phyloP scores from a whole-genome alignment of 768 basidiomycete species.

The Naganishia vaughanmartiniae region DNA sequence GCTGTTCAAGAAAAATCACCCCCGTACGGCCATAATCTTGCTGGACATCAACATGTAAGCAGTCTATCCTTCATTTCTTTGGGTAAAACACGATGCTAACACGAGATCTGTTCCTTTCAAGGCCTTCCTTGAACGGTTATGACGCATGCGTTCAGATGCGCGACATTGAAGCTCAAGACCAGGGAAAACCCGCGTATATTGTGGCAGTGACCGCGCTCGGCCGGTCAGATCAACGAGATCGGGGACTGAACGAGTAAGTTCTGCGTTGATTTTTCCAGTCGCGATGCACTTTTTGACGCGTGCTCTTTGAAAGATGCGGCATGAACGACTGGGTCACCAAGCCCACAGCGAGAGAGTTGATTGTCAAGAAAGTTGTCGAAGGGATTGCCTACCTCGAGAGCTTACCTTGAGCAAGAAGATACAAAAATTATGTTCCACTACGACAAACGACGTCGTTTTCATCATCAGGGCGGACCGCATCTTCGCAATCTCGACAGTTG shows the following conservation, averaged over 20 bases:
- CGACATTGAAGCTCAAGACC: neutral
- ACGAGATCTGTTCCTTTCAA: neutral
- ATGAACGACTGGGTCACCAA: constrained; percentile 20
- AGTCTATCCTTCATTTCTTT: neutral
- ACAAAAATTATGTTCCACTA: no score
- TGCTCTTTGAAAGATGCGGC: neutral
- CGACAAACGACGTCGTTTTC: no score
- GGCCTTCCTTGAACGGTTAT: constrained; percentile 1
- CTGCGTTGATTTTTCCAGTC: neutral
- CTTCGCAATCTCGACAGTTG: no score
- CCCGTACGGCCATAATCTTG: neutral
- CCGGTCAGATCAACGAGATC: constrained; percentile 14
- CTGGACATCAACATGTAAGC: constrained; percentile 20
- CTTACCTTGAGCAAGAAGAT: neutral
- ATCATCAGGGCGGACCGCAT: no score
- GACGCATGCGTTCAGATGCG: constrained; percentile 4
- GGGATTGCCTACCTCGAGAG: neutral
- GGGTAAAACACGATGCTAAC: neutral
- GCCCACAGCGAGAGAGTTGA: neutral
- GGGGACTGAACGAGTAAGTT: constrained; percentile 11
- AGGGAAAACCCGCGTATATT: neutral
- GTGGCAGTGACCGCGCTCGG: constrained; percentile 3
- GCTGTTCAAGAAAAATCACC: neutral
- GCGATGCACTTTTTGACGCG: no score
- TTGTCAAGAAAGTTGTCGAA: neutral